Conservation (phyloP, 257 asterid genomes). For the Primulina eburnea region DNA sequence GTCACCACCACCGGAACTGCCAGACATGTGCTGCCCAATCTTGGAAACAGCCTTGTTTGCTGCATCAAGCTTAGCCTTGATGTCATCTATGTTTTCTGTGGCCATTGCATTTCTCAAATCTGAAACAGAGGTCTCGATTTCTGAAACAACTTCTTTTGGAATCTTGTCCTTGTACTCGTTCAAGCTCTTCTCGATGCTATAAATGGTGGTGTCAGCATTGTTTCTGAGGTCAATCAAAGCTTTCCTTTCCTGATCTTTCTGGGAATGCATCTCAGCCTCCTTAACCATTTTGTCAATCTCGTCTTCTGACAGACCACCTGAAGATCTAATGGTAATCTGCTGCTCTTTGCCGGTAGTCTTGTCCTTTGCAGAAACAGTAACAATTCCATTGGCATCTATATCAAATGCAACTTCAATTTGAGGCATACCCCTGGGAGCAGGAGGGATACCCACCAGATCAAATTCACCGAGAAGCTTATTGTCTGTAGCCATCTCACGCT, state of each 20-base stretch:
- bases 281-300: conserved; percentile 69
- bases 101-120: conserved; percentile 47
- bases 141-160: conserved; percentile 48
- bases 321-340: conserved; percentile 59
- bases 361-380: conserved; percentile 65
- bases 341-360: conserved; percentile 66
- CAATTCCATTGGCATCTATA: conserved; percentile 68
- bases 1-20: conserved; percentile 35
- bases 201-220: conserved; percentile 58
- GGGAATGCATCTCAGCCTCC: conserved; percentile 70
- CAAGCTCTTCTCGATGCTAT: conserved; percentile 57
- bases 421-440: conserved; percentile 69
- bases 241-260: conserved; percentile 65
- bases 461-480: conserved; percentile 65
- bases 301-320: conserved; percentile 62
- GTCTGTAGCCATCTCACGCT: conserved; percentile 61
- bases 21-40: conserved; percentile 68
- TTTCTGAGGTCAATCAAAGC: conserved; percentile 55
- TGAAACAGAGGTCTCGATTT: conserved; percentile 51
- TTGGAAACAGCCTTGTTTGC: conserved; percentile 61
- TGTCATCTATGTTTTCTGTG: conserved; percentile 44
- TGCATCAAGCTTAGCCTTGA: conserved; percentile 53
- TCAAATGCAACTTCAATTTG: conserved; percentile 69
- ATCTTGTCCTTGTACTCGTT: conserved; percentile 60
- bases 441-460: conserved; percentile 66